phyloP scores from a whole-genome alignment of 345 rosid genomes.

The Geranium rotundifolium region DNA sequence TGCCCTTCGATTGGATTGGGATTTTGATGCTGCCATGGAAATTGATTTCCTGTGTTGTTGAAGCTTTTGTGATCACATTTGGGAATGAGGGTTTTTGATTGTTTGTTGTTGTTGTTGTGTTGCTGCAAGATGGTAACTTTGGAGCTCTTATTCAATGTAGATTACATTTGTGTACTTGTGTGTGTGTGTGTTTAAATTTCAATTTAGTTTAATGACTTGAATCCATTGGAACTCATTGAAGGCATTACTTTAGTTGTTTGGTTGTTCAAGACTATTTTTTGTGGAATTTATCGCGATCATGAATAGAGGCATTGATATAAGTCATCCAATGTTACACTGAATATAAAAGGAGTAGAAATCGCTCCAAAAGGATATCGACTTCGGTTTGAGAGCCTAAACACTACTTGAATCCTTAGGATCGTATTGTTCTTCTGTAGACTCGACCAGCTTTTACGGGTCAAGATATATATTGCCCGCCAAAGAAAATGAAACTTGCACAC shows the following conservation, averaged over 20 bases:
- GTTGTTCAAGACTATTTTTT: too few relatives aligned
- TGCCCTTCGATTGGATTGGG: neutral
- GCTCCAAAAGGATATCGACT: neutral
- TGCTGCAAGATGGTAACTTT: too few relatives aligned
- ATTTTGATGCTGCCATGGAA: neutral
- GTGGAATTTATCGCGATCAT: neutral
- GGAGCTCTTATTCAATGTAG: neutral
- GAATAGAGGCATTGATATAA: neutral
- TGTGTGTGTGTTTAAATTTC: neutral
- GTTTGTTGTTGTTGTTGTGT: too few relatives aligned
- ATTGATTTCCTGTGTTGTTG: neutral
- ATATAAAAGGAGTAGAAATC: too few relatives aligned
- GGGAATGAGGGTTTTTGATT: neutral
- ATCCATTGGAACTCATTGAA: too few relatives aligned
- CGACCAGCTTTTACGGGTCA: neutral
- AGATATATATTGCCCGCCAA: too few relatives aligned
- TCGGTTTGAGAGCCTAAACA: neutral
- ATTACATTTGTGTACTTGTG: neutral
- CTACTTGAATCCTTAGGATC: neutral
- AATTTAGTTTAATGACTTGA: too few relatives aligned
- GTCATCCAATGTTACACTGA: neutral
- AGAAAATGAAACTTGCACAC: too few relatives aligned
- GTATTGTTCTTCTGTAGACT: neutral
- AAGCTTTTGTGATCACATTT: neutral
- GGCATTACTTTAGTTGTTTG: too few relatives aligned